Base-by-base conservation (phyloP, 768 basidiomycete genomes). In the Boletus sp. region DNA sequence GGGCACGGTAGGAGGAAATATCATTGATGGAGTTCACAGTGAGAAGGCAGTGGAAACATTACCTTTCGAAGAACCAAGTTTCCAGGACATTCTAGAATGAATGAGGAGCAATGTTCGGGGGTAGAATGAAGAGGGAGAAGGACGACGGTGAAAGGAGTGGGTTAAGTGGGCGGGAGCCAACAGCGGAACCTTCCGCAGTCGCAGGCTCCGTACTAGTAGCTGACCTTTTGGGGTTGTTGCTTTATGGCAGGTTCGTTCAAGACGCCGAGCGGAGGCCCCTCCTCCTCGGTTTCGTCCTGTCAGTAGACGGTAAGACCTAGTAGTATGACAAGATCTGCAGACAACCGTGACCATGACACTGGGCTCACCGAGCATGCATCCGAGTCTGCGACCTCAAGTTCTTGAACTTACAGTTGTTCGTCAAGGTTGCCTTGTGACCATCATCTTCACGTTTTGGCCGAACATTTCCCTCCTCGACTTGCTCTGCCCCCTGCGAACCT, bases 351-450 rank as follows among this genome's bases (percentile, higher is more conserved):
- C n/a, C n/a, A n/a, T n/a, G n/a, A n/a, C n/a, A 2, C 35, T 39
- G 48, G 36, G 73, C 87, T 64, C 69, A 85, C 91, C 64, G 86
- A 88, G 67, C 83, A 87, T 1, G 86, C 86, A 66, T 92, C 11
- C 12, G 37, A 67, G 81, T 36, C n/a, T n/a, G n/a, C n/a, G 47
- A 87, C 91, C 81, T 92, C 89, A 11, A 86, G 76, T 67, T 91
- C 89, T 68, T 89, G 94, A 32, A 87, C 83, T 67, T 93, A 94
- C 7, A 86, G 78, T 53, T 90, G 80, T 68, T 94, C 92, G 65
- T 94, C 92, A 58, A 89, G 66, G 65, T 90, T 89, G 7, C 90
- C 91, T 60, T 94, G 91, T n/a, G n/a, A 18, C 77, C 86, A 15
- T 87, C 89, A 61, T 80, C 76, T 64, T 89, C 87, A 58, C 76